Conservation (phyloP, 2,329 filamentous ascomycete genomes). For the Thielaviopsis ethacetica region DNA sequence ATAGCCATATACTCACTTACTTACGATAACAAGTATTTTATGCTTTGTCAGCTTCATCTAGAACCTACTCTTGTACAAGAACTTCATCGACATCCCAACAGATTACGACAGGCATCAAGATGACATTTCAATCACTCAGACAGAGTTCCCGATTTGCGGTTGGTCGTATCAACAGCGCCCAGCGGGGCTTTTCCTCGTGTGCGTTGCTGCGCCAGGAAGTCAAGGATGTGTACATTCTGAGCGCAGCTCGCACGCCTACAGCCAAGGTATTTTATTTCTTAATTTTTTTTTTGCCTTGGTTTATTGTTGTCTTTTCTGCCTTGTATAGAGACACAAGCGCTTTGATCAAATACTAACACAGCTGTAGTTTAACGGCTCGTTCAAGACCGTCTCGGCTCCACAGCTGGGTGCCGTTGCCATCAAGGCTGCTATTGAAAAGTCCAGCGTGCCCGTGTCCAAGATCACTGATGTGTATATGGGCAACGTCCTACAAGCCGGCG, state of each 20-base stretch:
- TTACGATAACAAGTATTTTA: too few species aligned
- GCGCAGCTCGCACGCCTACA: conserved; percentile 76
- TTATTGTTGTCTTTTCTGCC: background rate
- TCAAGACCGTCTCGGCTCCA: conserved; percentile 68
- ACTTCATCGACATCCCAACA: background rate
- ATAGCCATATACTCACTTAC: too few species aligned
- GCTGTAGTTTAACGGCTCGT: conserved; percentile 78
- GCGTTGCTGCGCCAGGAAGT: conserved; percentile 45
- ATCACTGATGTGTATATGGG: conserved; percentile 96
- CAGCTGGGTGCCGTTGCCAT: conserved; percentile 81
- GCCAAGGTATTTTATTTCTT: conserved; percentile 47
- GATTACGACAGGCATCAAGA: background rate
- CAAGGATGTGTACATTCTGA: conserved; percentile 85
- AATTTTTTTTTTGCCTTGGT: background rate
- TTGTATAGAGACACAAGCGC: background rate
- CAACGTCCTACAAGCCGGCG: conserved; percentile 69
- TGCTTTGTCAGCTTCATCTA: too few species aligned
- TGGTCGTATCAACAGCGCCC: background rate
- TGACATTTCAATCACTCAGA: background rate
- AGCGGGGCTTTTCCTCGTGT: conserved; percentile 27
- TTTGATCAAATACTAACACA: conserved; percentile 1
- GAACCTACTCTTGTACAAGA: too few species aligned
- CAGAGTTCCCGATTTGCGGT: background rate
- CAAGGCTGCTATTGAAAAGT: conserved; percentile 77
- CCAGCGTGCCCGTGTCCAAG: conserved; percentile 60